Evolutionary conservation across 108 stramenopile genomes (phyloP), one percentile per base, ranked within the genome.

Genomic region (Cylindrotheca fusiformis): DNA sequence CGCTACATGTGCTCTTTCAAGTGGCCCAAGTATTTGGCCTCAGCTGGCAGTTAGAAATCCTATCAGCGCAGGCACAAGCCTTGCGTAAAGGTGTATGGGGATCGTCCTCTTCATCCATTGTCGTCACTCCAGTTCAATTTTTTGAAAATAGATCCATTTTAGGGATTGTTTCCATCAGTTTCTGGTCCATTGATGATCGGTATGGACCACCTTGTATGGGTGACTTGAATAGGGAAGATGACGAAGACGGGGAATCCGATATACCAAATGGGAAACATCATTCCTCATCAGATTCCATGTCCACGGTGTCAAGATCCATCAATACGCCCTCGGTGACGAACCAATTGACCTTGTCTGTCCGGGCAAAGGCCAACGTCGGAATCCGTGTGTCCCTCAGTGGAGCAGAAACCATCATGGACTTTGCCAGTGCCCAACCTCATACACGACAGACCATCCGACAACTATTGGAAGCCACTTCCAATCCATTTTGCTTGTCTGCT

Each of bases 141-240:
- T 80, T 83, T 56, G 77, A 87, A n/a, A 67, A 74, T 52, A 60
- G 73, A 68, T 27, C 60, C 56, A 52, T 59, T 8, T 53, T 80
- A 52, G 79, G 80, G 20, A 74, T 76, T 44, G 69, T 94, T 53
- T 82, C 84, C 23, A 82, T 94, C 17, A 86, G 86, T 33, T 94
- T 94, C 77, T 94, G 93, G 93, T 72, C 72, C 3, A 75, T 88
- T 19, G 93, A 94, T 63, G 88, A 94, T 81, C 75, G 82, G 17
- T 87, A 82, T 71, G 93, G 93, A 19, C 78, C 83, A 22, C 88
- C 93, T 0, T 61, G 64, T 23, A 74, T 94, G 74, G 73, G 78
- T 17, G 85, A 87, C 62, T 57, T 94, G 64, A 52, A 44, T 10
- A 29, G 52, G 0, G 57, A 41, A 5, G 69, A 75, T 1, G 65